A percentile compares a stretch with the other conserved stretches of the same genome.
Conservation (phyloP, 768 basidiomycete species). For the Megacollybia marginata region DNA sequence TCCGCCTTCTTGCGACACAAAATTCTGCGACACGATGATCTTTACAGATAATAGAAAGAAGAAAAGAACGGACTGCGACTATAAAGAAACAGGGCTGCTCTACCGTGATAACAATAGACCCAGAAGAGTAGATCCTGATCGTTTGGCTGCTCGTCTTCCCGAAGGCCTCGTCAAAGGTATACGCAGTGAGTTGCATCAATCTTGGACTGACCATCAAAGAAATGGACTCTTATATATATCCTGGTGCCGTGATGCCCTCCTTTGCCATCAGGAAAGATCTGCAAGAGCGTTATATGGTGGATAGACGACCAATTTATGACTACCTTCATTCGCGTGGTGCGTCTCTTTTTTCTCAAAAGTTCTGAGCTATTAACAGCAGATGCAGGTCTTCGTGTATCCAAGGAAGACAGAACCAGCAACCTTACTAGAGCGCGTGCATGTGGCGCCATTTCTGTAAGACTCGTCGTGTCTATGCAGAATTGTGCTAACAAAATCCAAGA, state of each 20-base stretch:
- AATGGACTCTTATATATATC: constrained; percentile 62
- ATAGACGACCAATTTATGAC: constrained; percentile 71
- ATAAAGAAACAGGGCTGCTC: no score
- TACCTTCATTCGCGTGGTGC: constrained; percentile 58
- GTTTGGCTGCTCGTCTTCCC: constrained; percentile 32
- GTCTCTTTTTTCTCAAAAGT: neutral
- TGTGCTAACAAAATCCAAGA: no score
- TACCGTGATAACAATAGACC: no score
- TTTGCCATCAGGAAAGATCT: constrained; percentile 64
- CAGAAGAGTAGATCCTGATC: no score
- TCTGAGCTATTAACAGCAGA: constrained; percentile 4
- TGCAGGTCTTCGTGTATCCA: constrained; percentile 8
- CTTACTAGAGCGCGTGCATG: constrained; percentile 1
- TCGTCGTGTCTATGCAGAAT: no score
- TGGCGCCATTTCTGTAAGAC: no score
- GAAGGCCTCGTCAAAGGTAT: constrained; percentile 62
- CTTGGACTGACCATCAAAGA: constrained; percentile 27
- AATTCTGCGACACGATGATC: no score
- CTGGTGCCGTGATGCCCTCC: constrained; percentile 73
- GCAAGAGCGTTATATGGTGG: constrained; percentile 62
- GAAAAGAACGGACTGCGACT: no score
- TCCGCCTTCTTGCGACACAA: no score
- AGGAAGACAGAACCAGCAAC: constrained; percentile 5
- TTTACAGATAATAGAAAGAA: no score
- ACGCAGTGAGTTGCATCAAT: constrained; percentile 35